Percentiles rank a stretch among this genome's conserved stretches.
Conservation (phyloP, 2,329 filamentous ascomycete species). For the Colletotrichum sp. region DNA sequence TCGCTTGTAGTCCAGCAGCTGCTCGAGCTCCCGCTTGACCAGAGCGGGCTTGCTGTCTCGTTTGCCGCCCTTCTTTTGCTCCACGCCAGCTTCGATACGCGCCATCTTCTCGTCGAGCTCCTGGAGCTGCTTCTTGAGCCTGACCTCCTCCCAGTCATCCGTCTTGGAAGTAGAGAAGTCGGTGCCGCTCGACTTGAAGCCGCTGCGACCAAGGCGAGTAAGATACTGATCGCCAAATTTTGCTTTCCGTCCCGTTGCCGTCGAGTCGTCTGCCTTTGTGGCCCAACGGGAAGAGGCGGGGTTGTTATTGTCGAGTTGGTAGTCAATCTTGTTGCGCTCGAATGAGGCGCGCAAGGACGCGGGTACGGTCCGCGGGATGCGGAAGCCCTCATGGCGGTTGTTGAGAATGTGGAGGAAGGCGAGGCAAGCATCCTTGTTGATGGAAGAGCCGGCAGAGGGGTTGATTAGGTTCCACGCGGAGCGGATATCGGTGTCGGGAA, state of each 20-base stretch:
- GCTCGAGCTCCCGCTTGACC: conserved; percentile 92
- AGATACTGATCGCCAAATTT: conserved; percentile 98
- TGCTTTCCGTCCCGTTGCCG: conserved; percentile 86
- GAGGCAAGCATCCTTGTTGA: conserved; percentile 93
- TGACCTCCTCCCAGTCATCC: conserved; percentile 97
- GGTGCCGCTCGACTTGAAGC: conserved; percentile 83
- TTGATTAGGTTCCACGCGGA: conserved; percentile 98
- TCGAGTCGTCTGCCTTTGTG: conserved; percentile 77
- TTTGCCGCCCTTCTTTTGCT: conserved; percentile 66
- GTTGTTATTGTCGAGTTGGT: conserved; percentile 82
- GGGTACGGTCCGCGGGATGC: conserved; percentile 90
- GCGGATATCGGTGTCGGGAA: conserved; percentile 79
- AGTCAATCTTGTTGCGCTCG: conserved; percentile 96
- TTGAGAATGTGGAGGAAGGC: conserved; percentile 97
- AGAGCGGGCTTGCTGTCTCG: conserved; percentile 85
- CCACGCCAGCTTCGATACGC: conserved; percentile 77
- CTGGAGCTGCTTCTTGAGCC: conserved; percentile 88
- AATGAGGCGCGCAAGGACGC: conserved; percentile 91
- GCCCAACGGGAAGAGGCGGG: conserved; percentile 77
- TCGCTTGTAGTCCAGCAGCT: conserved; percentile 94
- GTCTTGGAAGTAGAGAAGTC: conserved; percentile 87
- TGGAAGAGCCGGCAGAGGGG: conserved; percentile 79
- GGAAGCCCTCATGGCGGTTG: conserved; percentile 91
- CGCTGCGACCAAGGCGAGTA: conserved; percentile 83
- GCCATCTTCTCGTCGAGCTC: conserved; percentile 90